Conservation (phyloP, 176 grass and related monocot species). For the Carex littledalei region DNA sequence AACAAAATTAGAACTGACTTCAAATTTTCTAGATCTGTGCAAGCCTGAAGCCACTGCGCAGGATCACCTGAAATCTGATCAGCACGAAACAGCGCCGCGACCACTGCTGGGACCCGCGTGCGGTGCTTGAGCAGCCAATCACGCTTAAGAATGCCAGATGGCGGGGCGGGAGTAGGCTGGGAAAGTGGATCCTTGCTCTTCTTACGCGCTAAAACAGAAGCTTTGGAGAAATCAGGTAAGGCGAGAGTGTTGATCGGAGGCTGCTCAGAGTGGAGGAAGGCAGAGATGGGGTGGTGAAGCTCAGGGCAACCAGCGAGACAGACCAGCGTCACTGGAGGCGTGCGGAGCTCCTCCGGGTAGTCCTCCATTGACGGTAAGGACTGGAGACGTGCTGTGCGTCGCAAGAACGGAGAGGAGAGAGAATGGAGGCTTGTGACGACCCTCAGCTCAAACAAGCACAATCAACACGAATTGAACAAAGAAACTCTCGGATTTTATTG, state of each 20-base stretch:
- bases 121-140: slow-evolving; percentile 90
- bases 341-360: slow-evolving; percentile 96
- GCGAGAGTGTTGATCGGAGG: slow-evolving; percentile 77
- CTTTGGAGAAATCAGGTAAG: slow-evolving; percentile 77
- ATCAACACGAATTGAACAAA: too few relatives aligned
- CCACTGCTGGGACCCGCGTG: slow-evolving; percentile 62
- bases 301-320: slow-evolving; percentile 85
- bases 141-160: slow-evolving; percentile 74
- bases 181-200: slow-evolving; percentile 84
- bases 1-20: slow-evolving; percentile 45
- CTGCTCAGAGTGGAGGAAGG: slow-evolving; percentile 71
- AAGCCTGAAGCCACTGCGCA: slow-evolving; percentile 90
- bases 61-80: slow-evolving; percentile 92
- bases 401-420: neutral
- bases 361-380: slow-evolving; percentile 64
- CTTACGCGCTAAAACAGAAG: slow-evolving; percentile 52
- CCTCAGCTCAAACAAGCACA: too few relatives aligned
- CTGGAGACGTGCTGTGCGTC: neutral
- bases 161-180: slow-evolving; percentile 27
- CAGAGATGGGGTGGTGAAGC: slow-evolving; percentile 85
- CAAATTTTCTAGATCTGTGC: slow-evolving; percentile 98
- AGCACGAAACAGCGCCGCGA: slow-evolving; percentile 54
- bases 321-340: slow-evolving; percentile 66
- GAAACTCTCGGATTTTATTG: too few relatives aligned
- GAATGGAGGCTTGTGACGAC: neutral